Evolutionary conservation across 768 basidiomycete genomes (phyloP).

Genomic region (Nidula microcarpa): DNA sequence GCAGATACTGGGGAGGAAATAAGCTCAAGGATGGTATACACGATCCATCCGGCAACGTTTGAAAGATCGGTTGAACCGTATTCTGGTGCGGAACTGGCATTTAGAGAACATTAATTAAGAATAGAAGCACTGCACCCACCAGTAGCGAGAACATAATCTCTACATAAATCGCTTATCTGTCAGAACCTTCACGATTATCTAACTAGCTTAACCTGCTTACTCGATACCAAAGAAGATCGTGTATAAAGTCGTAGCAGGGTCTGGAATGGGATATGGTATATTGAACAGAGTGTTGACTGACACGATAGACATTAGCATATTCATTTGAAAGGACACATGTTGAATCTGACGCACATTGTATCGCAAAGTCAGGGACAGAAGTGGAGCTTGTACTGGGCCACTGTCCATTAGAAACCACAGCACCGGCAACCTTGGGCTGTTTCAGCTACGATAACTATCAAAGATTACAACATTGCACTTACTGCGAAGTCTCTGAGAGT

Average conservation of each 20-base stretch:
- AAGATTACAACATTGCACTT: constrained; percentile 6
- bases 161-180: constrained; percentile 9
- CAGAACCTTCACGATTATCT: background rate
- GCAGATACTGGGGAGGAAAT: constrained; percentile 43
- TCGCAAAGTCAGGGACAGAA: constrained; percentile 13
- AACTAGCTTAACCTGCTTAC: constrained; percentile 19
- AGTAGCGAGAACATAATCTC: constrained; percentile 35
- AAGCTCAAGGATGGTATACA: constrained; percentile 34
- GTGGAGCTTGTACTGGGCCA: constrained; percentile 12
- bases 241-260: constrained; percentile 44
- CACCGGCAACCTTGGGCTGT: constrained; percentile 9
- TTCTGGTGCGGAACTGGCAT: constrained; percentile 1
- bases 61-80: constrained; percentile 20
- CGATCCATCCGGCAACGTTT: constrained; percentile 33
- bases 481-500: constrained; percentile 51
- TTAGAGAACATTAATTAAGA: constrained; percentile 4
- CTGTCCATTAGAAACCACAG: constrained; percentile 19
- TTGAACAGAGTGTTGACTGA: constrained; percentile 16
- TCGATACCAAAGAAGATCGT: constrained; percentile 52
- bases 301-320: background rate
- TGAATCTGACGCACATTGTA: constrained; percentile 15
- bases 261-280: constrained; percentile 13
- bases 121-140: constrained; percentile 21
- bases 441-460: background rate
- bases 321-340: background rate